Percentiles rank a stretch among this genome's conserved stretches.
Conservation (phyloP, 208 protist genomes). For the Leishmania martiniquensis region DNA sequence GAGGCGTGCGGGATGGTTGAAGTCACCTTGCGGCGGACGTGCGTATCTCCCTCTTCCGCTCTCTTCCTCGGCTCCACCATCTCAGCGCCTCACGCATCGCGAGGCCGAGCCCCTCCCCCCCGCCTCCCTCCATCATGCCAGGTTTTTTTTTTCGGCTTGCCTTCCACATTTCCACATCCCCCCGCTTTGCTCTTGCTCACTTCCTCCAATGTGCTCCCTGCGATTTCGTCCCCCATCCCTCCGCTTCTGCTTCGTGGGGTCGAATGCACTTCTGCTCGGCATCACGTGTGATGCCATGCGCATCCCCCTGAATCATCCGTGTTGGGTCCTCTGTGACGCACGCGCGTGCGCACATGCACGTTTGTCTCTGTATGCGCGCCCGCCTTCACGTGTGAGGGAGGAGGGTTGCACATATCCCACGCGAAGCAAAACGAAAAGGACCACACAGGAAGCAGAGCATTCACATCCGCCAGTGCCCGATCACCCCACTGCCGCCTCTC, state of each 20-base stretch:
- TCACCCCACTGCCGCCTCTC: not conserved
- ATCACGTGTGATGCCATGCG: not conserved
- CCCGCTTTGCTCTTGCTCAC: not conserved
- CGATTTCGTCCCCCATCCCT: not conserved
- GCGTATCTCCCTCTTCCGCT: not conserved
- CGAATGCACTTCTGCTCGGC: not conserved
- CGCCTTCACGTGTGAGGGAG: not conserved
- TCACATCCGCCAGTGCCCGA: not conserved
- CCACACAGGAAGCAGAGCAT: constrained; percentile 1
- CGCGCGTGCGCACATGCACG: not conserved
- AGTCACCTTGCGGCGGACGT: not conserved
- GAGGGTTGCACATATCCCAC: not conserved
- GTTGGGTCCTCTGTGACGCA: not conserved
- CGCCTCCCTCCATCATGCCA: not conserved
- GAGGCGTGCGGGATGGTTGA: not conserved
- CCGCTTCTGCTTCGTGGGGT: not conserved
- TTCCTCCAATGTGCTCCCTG: not conserved
- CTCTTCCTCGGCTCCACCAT: not conserved
- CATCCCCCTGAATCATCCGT: not conserved
- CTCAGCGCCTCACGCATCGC: not conserved
- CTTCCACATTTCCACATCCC: not conserved
- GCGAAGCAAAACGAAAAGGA: not conserved
- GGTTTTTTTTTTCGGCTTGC: not conserved
- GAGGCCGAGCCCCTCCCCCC: not conserved
- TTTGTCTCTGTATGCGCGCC: not conserved